phyloP scores from a whole-genome alignment of 768 basidiomycete genomes.

The Clitopilus passeckerianus region DNA sequence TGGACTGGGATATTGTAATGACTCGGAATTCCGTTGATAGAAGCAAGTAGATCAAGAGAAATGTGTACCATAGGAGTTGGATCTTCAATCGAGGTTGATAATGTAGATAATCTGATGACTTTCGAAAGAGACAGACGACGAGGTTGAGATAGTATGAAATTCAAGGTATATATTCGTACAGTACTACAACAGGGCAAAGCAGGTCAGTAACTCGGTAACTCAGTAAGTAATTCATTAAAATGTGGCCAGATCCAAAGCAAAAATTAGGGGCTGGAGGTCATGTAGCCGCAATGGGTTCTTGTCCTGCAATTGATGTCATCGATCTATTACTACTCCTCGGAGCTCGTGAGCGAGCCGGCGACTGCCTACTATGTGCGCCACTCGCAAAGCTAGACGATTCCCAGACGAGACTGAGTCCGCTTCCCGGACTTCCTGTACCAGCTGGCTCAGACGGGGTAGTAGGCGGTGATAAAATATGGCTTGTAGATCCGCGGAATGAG shows the following conservation, averaged over 20 bases:
- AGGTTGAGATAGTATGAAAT: background rate
- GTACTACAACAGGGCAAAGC: background rate
- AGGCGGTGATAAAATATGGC: constrained; percentile 2
- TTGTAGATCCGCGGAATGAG: constrained; percentile 12
- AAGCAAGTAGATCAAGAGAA: background rate
- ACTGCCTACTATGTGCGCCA: background rate
- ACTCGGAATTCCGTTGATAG: background rate
- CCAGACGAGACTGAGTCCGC: background rate
- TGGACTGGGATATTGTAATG: constrained; percentile 58
- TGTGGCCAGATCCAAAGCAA: background rate
- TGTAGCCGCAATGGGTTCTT: background rate
- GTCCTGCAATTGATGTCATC: background rate
- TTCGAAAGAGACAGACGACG: no score
- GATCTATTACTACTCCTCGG: background rate
- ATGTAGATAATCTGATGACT: no score
- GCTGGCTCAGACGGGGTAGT: background rate
- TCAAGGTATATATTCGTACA: background rate
- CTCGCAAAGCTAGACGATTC: background rate
- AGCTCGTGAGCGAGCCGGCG: background rate
- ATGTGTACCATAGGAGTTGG: background rate
- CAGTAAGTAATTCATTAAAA: background rate
- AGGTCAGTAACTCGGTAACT: background rate
- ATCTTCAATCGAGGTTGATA: background rate
- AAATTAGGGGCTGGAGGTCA: background rate
- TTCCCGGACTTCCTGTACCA: background rate